Percentiles rank a stretch among this genome's conserved stretches.
phyloP scores from a whole-genome alignment of 768 basidiomycete species.

The Favolaschia claudopus region DNA sequence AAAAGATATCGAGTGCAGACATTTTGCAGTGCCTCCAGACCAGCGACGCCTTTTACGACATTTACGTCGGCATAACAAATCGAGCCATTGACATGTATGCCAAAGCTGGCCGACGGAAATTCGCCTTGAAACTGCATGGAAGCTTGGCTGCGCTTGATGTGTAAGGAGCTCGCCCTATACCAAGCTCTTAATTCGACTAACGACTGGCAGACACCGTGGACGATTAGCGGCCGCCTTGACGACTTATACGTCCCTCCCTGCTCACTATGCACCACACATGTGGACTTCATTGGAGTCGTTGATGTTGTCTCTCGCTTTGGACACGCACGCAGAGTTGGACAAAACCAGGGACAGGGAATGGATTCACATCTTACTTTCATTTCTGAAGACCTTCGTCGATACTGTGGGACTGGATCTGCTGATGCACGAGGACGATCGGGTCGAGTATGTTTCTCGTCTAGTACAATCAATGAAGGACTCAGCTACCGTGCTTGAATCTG shows the following conservation, averaged over 20 bases:
- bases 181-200: neutral
- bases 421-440: constrained; percentile 57
- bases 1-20: constrained; percentile 64
- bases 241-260: constrained; percentile 82
- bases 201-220: constrained; percentile 64
- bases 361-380: constrained; percentile 80
- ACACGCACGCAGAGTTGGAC: constrained; percentile 65
- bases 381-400: constrained; percentile 73
- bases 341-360: constrained; percentile 77
- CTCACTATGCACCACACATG: constrained; percentile 82
- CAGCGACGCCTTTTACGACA: constrained; percentile 71
- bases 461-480: constrained; percentile 57
- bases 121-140: constrained; percentile 85
- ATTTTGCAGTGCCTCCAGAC: constrained; percentile 65
- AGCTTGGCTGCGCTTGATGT: constrained; percentile 87
- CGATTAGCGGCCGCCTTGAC: constrained; percentile 68
- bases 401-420: constrained; percentile 61
- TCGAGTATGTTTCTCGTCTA: constrained; percentile 59
- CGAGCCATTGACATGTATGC: constrained; percentile 87
- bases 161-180: constrained; percentile 57
- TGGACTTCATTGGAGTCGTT: constrained; percentile 84
- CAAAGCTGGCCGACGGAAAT: constrained; percentile 83
- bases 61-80: constrained; percentile 80
- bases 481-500: constrained; percentile 60
- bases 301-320: constrained; percentile 78